Base-by-base conservation (phyloP, 2,329 filamentous ascomycete genomes). In the Didymella sp. region DNA sequence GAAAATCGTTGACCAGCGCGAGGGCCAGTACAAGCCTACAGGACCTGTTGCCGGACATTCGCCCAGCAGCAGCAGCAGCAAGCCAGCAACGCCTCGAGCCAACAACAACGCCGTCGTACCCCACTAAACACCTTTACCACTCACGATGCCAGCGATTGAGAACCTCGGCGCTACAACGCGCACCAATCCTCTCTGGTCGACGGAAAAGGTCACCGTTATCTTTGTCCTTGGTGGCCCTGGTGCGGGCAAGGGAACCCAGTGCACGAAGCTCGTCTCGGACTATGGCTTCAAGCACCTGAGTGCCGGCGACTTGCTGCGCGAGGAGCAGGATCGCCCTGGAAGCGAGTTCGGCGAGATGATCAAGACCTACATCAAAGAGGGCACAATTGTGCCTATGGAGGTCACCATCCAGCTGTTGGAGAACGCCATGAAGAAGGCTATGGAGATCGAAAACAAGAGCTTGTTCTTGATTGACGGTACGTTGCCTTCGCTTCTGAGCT, bases 331-430 rank as follows among this genome's bases (percentile, higher is more conserved):
- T 72, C 90, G 94, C 4, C 84, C 86, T 0, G 93, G 91, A 56
- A 92, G 88, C 63, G 84, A 97, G 78, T 98, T 96, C 76, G 95
- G 95, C 75, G 87, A 92, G 64, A 84, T 98, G 80, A 99, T 99
- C 84, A 89, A 89, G 76, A 85, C 89, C 68, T 93, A 95, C 81
- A 99, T 99, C 83, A 91, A 89, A 73, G 89, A 99, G 75, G 95
- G 95, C 58, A 87, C 87, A 68, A 99, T 99, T 77, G 95, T 99
- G 62, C 95, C 95, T n/a, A 96, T 96, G 91, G 94, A 98, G 78
- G 92, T 98, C 47, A 99, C 95, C 5, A 89, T 99, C 58, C 89
- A 93, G 70, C 81, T 99, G 31, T 85, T 99, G 40, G 93, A 97
- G 79, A 96, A 96, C 77, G 92, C 93, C 56, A 98, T 99, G 91